These are phyloP conservation scores for Jamesozyma gamospora DNA, from an alignment of 805 yeast species.

Conservation along the genomic window DNA sequence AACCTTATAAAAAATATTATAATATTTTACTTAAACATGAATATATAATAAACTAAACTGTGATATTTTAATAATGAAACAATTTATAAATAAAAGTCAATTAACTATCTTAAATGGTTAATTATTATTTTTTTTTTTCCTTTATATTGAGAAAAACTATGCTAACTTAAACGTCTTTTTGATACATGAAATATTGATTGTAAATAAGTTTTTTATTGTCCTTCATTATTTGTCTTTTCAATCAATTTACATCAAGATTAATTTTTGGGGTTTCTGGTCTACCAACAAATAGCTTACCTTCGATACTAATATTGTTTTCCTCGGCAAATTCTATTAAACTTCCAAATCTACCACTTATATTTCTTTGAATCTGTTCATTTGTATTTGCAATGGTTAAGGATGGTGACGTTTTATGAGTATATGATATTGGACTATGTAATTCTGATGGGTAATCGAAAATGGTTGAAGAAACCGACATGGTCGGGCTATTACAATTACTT, in stretches of 20 bases:
- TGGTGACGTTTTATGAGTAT: conserved; percentile 10
- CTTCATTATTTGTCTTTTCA: no score
- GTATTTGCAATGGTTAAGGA: conserved; percentile 13
- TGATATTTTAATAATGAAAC: no score
- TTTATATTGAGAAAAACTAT: no score
- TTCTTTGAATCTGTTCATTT: conserved; percentile 23
- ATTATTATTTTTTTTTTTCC: no score
- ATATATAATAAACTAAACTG: no score
- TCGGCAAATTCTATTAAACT: conserved; percentile 16
- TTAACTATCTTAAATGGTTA: no score
- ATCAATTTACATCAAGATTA: conserved; percentile 7
- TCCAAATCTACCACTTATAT: conserved; percentile 13
- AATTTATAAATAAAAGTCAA: no score
- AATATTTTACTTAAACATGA: no score
- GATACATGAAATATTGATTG: no score
- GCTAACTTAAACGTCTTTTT: no score
- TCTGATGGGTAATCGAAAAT: neutral
- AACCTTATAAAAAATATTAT: no score
- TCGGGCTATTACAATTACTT: neutral
- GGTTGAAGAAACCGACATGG: neutral
- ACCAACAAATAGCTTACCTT: conserved; percentile 16
- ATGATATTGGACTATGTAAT: neutral
- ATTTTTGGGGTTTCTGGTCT: conserved; percentile 18
- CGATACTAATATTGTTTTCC: conserved; percentile 10
- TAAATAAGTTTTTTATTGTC: no score